phyloP scores from a whole-genome alignment of 2,329 filamentous ascomycete genomes.

The Cladosporium sp. region DNA sequence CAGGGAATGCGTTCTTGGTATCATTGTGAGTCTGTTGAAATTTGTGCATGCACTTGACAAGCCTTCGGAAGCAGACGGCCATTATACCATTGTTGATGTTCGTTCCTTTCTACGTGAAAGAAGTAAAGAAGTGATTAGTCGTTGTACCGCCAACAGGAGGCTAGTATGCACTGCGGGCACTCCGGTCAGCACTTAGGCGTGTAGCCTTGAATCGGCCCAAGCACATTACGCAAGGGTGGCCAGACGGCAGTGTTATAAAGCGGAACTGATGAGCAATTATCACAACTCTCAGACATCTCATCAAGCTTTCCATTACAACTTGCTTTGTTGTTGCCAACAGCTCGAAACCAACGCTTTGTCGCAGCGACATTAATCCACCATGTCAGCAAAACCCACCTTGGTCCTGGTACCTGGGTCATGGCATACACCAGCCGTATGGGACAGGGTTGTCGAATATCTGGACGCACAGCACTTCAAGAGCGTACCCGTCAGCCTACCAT shows the following conservation, averaged over 20 bases:
- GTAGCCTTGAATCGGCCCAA: not conserved
- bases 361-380: not conserved
- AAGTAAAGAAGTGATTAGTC: not conserved
- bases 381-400: constrained; percentile 7
- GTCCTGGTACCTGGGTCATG: constrained; percentile 19
- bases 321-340: too few species aligned
- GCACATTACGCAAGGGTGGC: not conserved
- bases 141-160: not conserved
- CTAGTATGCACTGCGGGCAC: not conserved
- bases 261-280: not conserved
- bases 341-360: not conserved
- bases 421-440: constrained; percentile 19
- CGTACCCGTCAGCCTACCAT: constrained; percentile 19
- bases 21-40: not conserved
- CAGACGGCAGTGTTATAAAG: not conserved
- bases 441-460: constrained; percentile 11
- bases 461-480: constrained; percentile 17
- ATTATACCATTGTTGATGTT: not conserved
- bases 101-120: not conserved
- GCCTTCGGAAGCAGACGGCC: not conserved
- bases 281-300: not conserved
- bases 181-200: not conserved
- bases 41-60: not conserved
- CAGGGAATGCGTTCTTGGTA: not conserved
- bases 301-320: not conserved